Evolutionary conservation across 371 early-diverging fungal genomes (phyloP), one percentile per base, ranked within the genome.

Genomic region (Mucor sp.): DNA sequence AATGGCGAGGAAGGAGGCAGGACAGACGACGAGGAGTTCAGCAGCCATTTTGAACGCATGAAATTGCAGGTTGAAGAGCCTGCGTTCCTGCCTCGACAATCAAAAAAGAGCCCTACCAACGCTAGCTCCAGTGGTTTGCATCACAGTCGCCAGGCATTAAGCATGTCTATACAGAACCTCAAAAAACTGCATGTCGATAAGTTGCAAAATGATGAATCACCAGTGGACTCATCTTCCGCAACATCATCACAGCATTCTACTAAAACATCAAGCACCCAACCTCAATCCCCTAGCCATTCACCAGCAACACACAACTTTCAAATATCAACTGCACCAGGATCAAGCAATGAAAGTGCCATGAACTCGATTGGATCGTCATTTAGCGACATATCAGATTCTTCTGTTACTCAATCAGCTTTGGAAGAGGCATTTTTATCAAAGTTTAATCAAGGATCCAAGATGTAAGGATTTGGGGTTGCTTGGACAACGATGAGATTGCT

Each of bases 381-480:
- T 53, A 87, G 85, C 47, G 85, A 85, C 70, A 62, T 85, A 4
- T 85, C 85, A n/a, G 86, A 87, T 58, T 80, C 87, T 8, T 87
- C 87, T 12, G 76, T 87, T 9, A 87, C 88, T 1, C 85, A 83
- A 60, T 87, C 88, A 1, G 88, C 88, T 5, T 66, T 87, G 70
- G 88, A 87, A 48, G 88, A 87, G 59, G 88, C 86, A 0, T 83
- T 84, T 43, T 47, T 87, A 33, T 86, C 86, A 12, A 85, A 85
- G 25, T 83, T 82, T 56, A 86, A 84, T 65, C 72, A 81, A 57
- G 67, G 79, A 19, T 86, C 88, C 0, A 87, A 84, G 69, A 81
- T 80, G 87, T 87, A 82, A 70, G 70, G 17, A 9, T 39, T 43
- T 39, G 41, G n/a, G 25, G 0, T 39, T 11, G 33, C 23, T 33